phyloP scores from a whole-genome alignment of 768 basidiomycete species.

The Stropharia rugosoannulata region DNA sequence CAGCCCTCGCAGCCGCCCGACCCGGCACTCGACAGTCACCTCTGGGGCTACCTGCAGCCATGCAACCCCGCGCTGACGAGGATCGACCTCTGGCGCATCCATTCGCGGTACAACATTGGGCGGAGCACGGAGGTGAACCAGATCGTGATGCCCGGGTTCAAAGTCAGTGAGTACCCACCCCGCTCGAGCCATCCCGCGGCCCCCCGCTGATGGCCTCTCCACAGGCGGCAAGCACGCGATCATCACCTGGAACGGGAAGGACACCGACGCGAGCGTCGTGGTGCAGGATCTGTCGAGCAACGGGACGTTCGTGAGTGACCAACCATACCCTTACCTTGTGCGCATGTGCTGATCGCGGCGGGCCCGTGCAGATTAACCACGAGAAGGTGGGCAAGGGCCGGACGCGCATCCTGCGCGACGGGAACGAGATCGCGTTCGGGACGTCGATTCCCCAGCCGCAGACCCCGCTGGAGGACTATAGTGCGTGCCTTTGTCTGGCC shows the following conservation, averaged over 20 bases:
- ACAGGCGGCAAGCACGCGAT: constrained; percentile 58
- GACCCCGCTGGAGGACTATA: constrained; percentile 67
- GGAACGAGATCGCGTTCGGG: constrained; percentile 89
- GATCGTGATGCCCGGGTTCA: constrained; percentile 64
- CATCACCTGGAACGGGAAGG: constrained; percentile 59
- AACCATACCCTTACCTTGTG: background rate
- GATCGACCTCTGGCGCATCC: constrained; percentile 61
- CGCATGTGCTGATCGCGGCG: background rate
- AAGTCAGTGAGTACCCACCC: constrained; percentile 59
- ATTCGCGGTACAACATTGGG: constrained; percentile 52
- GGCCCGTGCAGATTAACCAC: constrained; percentile 57
- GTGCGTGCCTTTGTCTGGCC: constrained; percentile 38
- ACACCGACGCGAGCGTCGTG: constrained; percentile 40
- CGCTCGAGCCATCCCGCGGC: background rate
- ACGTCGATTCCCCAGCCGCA: constrained; percentile 44
- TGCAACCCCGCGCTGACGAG: constrained; percentile 50
- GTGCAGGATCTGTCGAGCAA: constrained; percentile 67
- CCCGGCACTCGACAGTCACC: constrained; percentile 33
- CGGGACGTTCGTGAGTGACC: constrained; percentile 62
- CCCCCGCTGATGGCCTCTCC: constrained; percentile 1
- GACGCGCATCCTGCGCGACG: constrained; percentile 62
- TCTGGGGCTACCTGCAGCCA: constrained; percentile 76
- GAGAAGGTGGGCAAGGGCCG: constrained; percentile 57
- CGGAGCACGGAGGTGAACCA: constrained; percentile 47
- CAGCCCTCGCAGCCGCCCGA: constrained; percentile 25